A percentile compares a stretch with the other conserved stretches of the same genome.
Evolutionary conservation across 1,139 yeast genomes (phyloP).

Genomic region (Candida freyschussii): DNA sequence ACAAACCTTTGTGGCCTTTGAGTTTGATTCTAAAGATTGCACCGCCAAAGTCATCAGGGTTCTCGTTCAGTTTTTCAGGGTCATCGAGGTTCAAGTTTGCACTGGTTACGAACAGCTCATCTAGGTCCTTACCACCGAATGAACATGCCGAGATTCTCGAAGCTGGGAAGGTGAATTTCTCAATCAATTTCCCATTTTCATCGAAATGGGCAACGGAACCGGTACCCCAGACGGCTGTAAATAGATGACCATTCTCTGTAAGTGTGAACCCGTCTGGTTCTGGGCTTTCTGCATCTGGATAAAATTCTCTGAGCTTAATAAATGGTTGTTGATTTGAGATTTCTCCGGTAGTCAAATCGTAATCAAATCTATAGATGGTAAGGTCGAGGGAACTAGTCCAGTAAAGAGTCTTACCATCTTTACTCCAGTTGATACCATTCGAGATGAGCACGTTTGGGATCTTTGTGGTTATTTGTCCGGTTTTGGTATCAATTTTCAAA

Average conservation of each 20-base stretch:
- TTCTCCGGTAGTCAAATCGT: slow-evolving; percentile 47
- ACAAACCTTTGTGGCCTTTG: slow-evolving; percentile 24
- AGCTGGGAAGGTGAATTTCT: slow-evolving; percentile 51
- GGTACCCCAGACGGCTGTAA: slow-evolving; percentile 65
- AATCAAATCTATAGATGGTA: slow-evolving; percentile 59
- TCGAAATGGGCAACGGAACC: slow-evolving; percentile 50
- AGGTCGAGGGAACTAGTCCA: slow-evolving; percentile 69
- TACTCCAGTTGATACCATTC: slow-evolving; percentile 76
- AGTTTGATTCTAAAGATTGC: slow-evolving; percentile 38
- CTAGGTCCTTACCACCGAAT: slow-evolving; percentile 57
- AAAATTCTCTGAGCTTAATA: slow-evolving; percentile 37
- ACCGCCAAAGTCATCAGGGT: slow-evolving; percentile 57
- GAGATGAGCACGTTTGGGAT: slow-evolving; percentile 46
- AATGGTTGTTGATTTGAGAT: slow-evolving; percentile 42
- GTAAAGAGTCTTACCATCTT: slow-evolving; percentile 46
- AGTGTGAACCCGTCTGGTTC: slow-evolving; percentile 84
- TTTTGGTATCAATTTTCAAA: slow-evolving; percentile 28
- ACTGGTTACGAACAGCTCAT: slow-evolving; percentile 64
- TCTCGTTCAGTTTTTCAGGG: slow-evolving; percentile 31
- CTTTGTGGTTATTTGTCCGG: slow-evolving; percentile 26
- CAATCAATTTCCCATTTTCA: slow-evolving; percentile 45
- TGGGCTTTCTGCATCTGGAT: slow-evolving; percentile 33
- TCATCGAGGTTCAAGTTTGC: slow-evolving; percentile 49
- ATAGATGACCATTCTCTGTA: slow-evolving; percentile 57
- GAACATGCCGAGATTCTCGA: slow-evolving; percentile 63